Evolutionary conservation across 2,329 filamentous ascomycete genomes (phyloP).

Genomic region (Chrysoporthe cubensis): DNA sequence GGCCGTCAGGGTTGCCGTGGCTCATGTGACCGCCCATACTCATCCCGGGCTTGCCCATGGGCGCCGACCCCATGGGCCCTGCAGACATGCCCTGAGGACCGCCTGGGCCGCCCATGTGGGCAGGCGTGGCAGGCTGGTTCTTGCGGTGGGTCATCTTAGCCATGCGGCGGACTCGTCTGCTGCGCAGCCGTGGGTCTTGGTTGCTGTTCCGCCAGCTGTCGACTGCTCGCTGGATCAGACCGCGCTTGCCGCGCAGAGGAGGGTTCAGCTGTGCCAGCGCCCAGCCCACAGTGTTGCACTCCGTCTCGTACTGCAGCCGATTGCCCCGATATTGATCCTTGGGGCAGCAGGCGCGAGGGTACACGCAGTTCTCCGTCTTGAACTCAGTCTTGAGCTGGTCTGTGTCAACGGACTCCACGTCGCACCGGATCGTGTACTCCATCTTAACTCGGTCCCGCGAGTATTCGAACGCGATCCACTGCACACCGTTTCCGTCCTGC

Average conservation of each 20-base stretch:
- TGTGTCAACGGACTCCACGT: conserved; percentile 94
- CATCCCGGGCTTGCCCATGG: conserved; percentile 70
- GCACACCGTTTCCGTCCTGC: conserved; percentile 94
- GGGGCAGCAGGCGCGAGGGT: conserved; percentile 89
- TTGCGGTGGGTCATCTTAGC: conserved; percentile 94
- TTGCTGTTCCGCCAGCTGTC: conserved; percentile 99
- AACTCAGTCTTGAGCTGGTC: conserved; percentile 85
- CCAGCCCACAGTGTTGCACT: conserved; percentile 99
- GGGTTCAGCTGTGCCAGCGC: conserved; percentile 92
- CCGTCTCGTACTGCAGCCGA: conserved; percentile 92
- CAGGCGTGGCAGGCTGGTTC: conserved; percentile 62
- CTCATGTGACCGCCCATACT: conserved; percentile 71
- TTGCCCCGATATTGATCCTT: conserved; percentile 98
- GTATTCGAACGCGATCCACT: conserved; percentile 99
- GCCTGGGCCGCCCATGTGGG: conserved; percentile 58
- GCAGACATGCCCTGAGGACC: conserved; percentile 68
- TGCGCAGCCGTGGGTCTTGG: conserved; percentile 88
- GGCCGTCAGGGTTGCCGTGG: conserved; percentile 72
- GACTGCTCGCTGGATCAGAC: conserved; percentile 93
- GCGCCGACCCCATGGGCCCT: conserved; percentile 53
- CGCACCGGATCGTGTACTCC: conserved; percentile 98
- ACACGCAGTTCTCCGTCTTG: conserved; percentile 98
- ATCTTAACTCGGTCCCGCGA: conserved; percentile 97
- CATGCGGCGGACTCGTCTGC: conserved; percentile 89
- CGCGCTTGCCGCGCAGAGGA: conserved; percentile 87